Base-by-base conservation (phyloP, 495 filamentous ascomycete species). In the Neurospora sp. region DNA sequence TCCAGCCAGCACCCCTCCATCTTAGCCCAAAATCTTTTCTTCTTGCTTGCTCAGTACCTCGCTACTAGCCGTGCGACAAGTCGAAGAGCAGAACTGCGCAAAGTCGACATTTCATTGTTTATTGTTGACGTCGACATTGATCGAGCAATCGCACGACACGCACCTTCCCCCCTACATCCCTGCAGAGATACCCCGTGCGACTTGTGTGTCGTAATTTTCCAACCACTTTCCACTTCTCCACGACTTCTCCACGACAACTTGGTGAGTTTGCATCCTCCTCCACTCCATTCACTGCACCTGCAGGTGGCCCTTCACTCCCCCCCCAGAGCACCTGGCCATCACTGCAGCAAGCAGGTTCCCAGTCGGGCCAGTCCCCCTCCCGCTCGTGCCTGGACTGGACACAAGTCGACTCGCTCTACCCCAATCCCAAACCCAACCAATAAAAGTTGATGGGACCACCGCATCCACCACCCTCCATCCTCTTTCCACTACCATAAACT, bases 151-250 rank as follows among this genome's bases (percentile, higher is more conserved):
- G 53, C 53, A 35, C 53, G 22, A 66, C 53, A 66, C 53, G 12
- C 22, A 61, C 53, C 22, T 72, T 41, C 40, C 46, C 46, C 48
- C 37, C 37, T 68, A 72, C 37, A 72, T 74, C 78, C 78, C 76
- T 75, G 75, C 75, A 46, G 72, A 78, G 73, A 70, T 71, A 70
- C 73, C 72, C 71, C 68, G 39, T 70, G 74, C 59, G 37, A 46
- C 53, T 68, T 31, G 27, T 70, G 53, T 53, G 31, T 70, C 71
- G 53, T 40, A 69, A 37, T 69, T 72, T 35, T 71, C 20, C 40
- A 71, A 20, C 14, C 20, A 35, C 41, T 71, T 42, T 38, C 40
- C 16, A 48, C 70, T 42, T 53, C 70, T 35, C 41, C 40, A 31
- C 20, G 18, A 48, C 70, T 42, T 53, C 70, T 35, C 41, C 40